A percentile compares a stretch with the other conserved stretches of the same genome.
phyloP scores from a whole-genome alignment of 305 asterid genomes.

The Fraxinus nigra region DNA sequence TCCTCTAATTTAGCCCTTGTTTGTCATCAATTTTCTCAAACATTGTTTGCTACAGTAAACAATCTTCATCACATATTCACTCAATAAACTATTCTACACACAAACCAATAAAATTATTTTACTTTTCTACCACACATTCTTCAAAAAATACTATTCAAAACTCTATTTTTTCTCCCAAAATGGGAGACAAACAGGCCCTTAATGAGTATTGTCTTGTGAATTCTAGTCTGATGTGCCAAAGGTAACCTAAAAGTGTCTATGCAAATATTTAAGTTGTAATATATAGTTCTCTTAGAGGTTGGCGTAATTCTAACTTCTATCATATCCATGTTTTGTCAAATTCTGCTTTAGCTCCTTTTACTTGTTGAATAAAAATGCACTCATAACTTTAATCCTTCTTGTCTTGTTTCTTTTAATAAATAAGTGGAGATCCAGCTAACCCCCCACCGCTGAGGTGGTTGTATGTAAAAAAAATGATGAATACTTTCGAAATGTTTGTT shows the following conservation, averaged over 20 bases:
- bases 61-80: too few relatives aligned
- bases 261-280: background rate
- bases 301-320: background rate
- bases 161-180: too few relatives aligned
- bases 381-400: background rate
- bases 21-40: too few relatives aligned
- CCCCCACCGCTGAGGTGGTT: background rate
- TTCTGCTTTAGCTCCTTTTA: background rate
- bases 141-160: too few relatives aligned
- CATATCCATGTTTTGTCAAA: background rate
- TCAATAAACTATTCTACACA: too few relatives aligned
- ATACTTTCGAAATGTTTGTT: background rate
- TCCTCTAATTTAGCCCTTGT: background rate
- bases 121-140: too few relatives aligned
- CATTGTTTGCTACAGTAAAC: too few relatives aligned
- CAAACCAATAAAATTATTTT: too few relatives aligned
- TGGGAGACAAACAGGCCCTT: too few relatives aligned
- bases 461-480: background rate
- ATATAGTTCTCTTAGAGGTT: background rate
- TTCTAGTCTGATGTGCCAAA: background rate
- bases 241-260: background rate
- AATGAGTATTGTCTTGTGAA: background rate
- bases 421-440: background rate
- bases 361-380: background rate
- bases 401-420: background rate